Evolutionary conservation across 495 filamentous ascomycete genomes (phyloP).

Genomic region (Hyaloscypha hepaticicola): DNA sequence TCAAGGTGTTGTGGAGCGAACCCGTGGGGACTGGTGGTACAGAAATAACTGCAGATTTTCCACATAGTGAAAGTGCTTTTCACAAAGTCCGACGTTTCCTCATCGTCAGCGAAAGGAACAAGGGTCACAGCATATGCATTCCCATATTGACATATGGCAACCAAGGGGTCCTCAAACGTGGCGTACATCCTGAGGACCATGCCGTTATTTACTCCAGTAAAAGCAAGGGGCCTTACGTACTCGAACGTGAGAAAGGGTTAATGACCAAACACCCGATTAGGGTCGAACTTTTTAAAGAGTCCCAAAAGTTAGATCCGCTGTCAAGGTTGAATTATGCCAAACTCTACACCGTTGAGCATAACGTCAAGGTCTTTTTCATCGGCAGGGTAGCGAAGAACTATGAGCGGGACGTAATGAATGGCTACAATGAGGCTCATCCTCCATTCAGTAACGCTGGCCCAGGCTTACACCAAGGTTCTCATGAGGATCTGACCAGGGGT

Average conservation of each 20-base stretch:
- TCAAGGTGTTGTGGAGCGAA: not conserved
- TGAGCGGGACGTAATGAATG: not conserved
- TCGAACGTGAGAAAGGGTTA: not conserved
- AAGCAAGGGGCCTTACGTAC: not conserved
- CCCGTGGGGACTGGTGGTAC: not conserved
- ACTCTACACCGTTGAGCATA: constrained; percentile 24
- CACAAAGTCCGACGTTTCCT: constrained; percentile 6
- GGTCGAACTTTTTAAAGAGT: not conserved
- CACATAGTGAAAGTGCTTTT: not conserved
- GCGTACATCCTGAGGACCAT: constrained; percentile 12
- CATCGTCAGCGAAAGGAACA: not conserved
- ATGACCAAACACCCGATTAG: not conserved
- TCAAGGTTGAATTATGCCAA: constrained; percentile 18
- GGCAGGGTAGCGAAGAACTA: not conserved
- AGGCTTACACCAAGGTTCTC: not conserved
- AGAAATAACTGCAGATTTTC: not conserved
- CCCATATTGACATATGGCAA: constrained; percentile 14
- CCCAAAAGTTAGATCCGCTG: not conserved
- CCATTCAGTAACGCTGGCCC: not conserved
- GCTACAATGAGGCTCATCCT: not conserved
- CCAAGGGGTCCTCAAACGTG: constrained; percentile 3
- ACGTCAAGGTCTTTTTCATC: constrained; percentile 19
- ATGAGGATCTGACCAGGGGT: not conserved
- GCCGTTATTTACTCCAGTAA: constrained; percentile 4
- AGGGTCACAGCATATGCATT: constrained; percentile 1